Conservation (phyloP, 352 stramenopile species). For the Globisporangium recalcitrans region DNA sequence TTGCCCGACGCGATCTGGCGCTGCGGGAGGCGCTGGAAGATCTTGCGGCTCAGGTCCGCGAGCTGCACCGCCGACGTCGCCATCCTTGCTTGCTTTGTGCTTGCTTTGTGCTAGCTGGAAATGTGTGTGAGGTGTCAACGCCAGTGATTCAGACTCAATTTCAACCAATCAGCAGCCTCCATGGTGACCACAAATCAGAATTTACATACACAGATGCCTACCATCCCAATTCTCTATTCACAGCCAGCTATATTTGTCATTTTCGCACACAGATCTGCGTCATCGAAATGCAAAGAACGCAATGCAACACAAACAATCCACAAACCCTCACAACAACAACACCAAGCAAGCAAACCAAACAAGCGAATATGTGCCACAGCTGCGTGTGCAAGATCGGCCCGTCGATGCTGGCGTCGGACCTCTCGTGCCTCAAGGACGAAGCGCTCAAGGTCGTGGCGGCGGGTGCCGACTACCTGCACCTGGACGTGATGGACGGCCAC, state of each 20-base stretch:
- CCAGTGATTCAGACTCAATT: conserved; percentile 16
- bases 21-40: conserved; percentile 85
- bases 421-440: conserved; percentile 91
- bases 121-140: conserved; percentile 1
- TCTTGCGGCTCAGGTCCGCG: conserved; percentile 79
- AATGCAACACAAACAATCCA: not conserved
- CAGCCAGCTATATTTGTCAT: not conserved
- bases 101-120: conserved; percentile 1
- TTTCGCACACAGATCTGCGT: not conserved
- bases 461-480: conserved; percentile 94
- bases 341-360: not conserved
- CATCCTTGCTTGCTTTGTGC: conserved; percentile 2
- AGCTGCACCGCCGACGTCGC: conserved; percentile 57
- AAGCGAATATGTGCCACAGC: conserved; percentile 63
- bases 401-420: conserved; percentile 92
- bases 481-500: conserved; percentile 98
- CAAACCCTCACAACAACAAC: not conserved
- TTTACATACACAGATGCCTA: conserved; percentile 1
- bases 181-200: not conserved
- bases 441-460: conserved; percentile 84
- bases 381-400: conserved; percentile 89
- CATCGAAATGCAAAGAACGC: not conserved
- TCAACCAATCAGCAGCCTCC: not conserved
- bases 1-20: conserved; percentile 76
- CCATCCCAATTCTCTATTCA: too few species aligned